Evolutionary conservation across 1,139 yeast genomes (phyloP).

Genomic region (Geotrichum candidum): DNA sequence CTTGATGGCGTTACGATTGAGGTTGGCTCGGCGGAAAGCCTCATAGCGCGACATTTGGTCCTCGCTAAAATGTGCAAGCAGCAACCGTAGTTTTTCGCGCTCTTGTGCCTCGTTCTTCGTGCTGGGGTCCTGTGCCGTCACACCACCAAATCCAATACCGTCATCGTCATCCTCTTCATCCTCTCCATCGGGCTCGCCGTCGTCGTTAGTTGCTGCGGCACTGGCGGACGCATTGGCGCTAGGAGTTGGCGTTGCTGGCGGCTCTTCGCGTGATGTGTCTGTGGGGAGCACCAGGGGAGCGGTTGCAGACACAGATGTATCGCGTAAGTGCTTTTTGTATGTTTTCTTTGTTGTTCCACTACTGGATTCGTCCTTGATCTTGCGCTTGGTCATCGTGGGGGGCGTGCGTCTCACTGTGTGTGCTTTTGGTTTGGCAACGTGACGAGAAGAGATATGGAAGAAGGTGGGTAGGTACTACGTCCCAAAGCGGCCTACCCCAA

Average conservation of each 20-base stretch:
- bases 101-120: conserved; percentile 14
- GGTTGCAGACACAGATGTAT: not conserved
- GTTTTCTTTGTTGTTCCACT: not conserved
- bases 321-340: not conserved
- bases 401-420: not conserved
- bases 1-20: conserved; percentile 74
- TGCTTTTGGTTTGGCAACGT: not conserved
- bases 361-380: not conserved
- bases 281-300: not conserved
- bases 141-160: conserved; percentile 18
- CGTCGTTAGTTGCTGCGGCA: not conserved
- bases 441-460: not conserved
- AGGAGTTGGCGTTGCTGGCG: not conserved
- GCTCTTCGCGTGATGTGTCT: not conserved
- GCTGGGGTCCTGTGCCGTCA: conserved; percentile 15
- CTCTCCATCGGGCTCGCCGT: conserved; percentile 25
- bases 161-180: conserved; percentile 39
- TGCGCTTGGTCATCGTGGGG: not conserved
- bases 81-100: conserved; percentile 52
- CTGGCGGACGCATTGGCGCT: not conserved
- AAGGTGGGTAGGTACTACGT: not conserved
- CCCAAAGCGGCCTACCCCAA: not conserved
- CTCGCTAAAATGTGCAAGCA: conserved; percentile 68
- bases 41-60: conserved; percentile 87
- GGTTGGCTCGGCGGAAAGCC: conserved; percentile 74